Evolutionary conservation across 345 rosid genomes (phyloP), one percentile per base, ranked within the genome.

Genomic region (Ceriops decandra): DNA sequence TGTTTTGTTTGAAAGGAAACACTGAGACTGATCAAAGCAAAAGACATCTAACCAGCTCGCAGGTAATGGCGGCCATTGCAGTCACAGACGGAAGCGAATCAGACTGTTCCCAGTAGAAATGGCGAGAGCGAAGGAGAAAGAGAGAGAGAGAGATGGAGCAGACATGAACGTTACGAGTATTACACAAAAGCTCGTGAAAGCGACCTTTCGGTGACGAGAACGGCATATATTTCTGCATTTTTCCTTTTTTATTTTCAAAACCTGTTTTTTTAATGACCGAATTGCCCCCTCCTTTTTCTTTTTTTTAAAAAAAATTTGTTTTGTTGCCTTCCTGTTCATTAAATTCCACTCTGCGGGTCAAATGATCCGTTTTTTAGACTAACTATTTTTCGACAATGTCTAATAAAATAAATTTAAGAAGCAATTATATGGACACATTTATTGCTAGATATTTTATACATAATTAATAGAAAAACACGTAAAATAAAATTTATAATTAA

Each of bases 31-130:
- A 33, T 7, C 36, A 33, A 33, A 33, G 36, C 36, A 57, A 60
- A 57, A 61, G 61, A 65, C 33, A 61, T 32, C 69, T 72, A 51
- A 79, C 83, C 86, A 73, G 62, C 1, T 73, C 66, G 52, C 26
- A 62, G 52, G 69, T 65, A 64, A 61, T 62, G 36, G 76, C 64
- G 21, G 77, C 78, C 82, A 71, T 77, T 75, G 71, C 52, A 62
- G 60, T 24, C 17, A 63, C 5, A n/a, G 32, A 60, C 10, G 11
- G 52, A 2, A 5, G 27, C 35, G 19, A 13, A 42, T 13, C 15
- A 42, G 1, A 13, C 19, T 42, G 49, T 3, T 42, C 17, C 17
- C 17, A 42, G 49, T 42, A 13, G 49, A 15, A 42, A 42, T 13
- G 49, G 49, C 49, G 42, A 24, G 57, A 22, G 46, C 17, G 59